Base-by-base conservation (phyloP, 805 yeast genomes). In the Kodamaea fukazawae region DNA sequence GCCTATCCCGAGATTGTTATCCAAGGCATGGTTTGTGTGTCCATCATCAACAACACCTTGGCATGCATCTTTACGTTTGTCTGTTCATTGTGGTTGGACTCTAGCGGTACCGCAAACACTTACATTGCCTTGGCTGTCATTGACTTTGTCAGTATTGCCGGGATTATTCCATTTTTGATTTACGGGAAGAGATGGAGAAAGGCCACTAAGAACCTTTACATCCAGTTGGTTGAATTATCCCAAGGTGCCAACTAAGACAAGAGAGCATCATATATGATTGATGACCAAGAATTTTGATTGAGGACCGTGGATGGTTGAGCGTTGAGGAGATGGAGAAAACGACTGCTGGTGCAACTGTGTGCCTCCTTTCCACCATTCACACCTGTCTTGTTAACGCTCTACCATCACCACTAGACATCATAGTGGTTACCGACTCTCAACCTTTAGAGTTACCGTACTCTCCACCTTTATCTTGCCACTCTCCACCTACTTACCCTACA, bases 1-100 rank as follows among this genome's bases (percentile, higher is more conserved):
- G 59, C 68, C 7, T 65, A 65, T 45, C 71, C 71, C 2, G 68
- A 61, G 22, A 60, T 64, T 58, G 69, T 64, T 38, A 60, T 63
- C 27, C 68, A 64, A 44, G 61, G 63, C 53, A 64, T 65, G 69
- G 61, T 60, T 31, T 66, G 69, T 9, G 68, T 65, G 2, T 54
- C 68, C 5, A 59, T 65, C 34, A 60, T 65, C 44, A 65, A 63
- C 52, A 65, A 65, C 45, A 56, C 59, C 49, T 54, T 63, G 31
- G 68, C 68, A 7, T 63, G 67, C 47, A 48, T 62, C 12, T 65
- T 65, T 48, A 63, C 71, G 1, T 65, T 65, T 49, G 57, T 63
- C 12, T 65, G 70, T 44, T 60, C 67, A 5, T 57, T 58, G n/a
- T 65, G 70, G 70, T 55, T 65, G 26, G 63, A 55, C 18, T 46